phyloP scores from a whole-genome alignment of 257 asterid species.

The Salvia hispanica region DNA sequence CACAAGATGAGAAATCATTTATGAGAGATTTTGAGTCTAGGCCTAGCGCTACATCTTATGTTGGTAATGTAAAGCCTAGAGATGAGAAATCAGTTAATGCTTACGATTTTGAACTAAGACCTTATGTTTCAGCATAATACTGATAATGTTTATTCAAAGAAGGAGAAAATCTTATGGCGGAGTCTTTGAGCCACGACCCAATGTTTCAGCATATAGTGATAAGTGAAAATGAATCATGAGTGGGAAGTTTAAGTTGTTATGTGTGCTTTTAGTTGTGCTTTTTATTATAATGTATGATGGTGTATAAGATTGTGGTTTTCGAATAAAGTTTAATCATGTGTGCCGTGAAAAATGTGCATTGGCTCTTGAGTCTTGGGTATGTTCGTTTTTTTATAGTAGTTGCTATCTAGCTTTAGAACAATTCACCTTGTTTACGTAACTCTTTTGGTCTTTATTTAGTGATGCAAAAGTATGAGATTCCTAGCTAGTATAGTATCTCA shows the following conservation, averaged over 20 bases:
- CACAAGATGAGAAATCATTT: neutral
- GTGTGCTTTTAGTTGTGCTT: neutral
- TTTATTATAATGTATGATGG: neutral
- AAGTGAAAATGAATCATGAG: neutral
- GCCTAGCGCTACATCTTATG: constrained; percentile 28
- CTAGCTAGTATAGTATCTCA: too few species aligned
- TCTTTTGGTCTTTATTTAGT: too few species aligned
- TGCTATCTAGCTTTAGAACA: too few species aligned
- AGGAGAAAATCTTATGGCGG: neutral
- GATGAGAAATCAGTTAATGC: neutral
- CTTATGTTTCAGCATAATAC: too few species aligned
- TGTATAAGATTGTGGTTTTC: neutral
- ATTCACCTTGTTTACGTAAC: too few species aligned
- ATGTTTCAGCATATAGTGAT: neutral
- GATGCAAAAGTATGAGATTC: too few species aligned
- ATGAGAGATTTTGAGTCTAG: neutral
- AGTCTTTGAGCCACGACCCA: constrained; percentile 22
- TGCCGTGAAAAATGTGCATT: neutral
- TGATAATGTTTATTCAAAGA: too few species aligned
- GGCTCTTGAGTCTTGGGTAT: neutral
- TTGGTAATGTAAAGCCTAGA: neutral
- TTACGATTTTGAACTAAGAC: too few species aligned
- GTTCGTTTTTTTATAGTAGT: neutral
- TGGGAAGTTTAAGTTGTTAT: neutral
- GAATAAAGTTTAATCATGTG: neutral